Base-by-base conservation (phyloP, 1,284 basidiomycete species). In the Taiwanofungus camphoratus region DNA sequence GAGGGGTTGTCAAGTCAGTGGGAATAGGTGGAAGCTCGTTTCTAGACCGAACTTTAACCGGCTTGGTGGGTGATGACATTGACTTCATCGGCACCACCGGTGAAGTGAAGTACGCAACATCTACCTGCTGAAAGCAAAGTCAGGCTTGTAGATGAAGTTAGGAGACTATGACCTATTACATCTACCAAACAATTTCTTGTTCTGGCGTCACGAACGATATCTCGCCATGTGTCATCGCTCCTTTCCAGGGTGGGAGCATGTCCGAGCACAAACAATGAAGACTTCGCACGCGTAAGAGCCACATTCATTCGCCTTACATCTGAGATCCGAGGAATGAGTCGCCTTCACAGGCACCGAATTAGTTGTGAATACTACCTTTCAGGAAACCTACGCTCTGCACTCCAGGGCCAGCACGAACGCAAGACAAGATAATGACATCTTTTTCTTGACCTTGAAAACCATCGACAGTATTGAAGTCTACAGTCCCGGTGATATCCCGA, bases 361-460 rank as follows among this genome's bases (percentile, higher is more conserved):
- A 3, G 15, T 20, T 22, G 9, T 15, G 11, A 26, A 4, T 4
- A 43, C 61, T 64, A 80, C 92, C 91, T 54, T 79, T 74, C 56
- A 96, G 74, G 73, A 98, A 98, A 52, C 95, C 96, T 48, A 99
- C 82, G 2, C 68, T 77, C 46, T 77, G 74, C 16, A 92, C 66
- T 16, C 86, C 83, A n/a, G 87, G 81, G 3, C 92, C 89, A 11
- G 90, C 87, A 55, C 94, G 81, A 16, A 97, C 94, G 61, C 91
- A 94, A 2, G 93, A 96, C 15, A 97, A 71, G 48, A 97, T 96
- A 61, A 97, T 94, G 41, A 98, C 80, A 54, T 94, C 91, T 63
- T 97, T 97, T 62, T 97, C 94, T 68, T 97, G 94, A 39, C 94
- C 94, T 65, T 98, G 94, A 58, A 98, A 98, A 7, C 93, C 94